A percentile compares a stretch with the other conserved stretches of the same genome.
These are phyloP conservation scores for Aureobasidium sp. DNA, from an alignment of 2,329 filamentous ascomycete species.

Conservation along the genomic window DNA sequence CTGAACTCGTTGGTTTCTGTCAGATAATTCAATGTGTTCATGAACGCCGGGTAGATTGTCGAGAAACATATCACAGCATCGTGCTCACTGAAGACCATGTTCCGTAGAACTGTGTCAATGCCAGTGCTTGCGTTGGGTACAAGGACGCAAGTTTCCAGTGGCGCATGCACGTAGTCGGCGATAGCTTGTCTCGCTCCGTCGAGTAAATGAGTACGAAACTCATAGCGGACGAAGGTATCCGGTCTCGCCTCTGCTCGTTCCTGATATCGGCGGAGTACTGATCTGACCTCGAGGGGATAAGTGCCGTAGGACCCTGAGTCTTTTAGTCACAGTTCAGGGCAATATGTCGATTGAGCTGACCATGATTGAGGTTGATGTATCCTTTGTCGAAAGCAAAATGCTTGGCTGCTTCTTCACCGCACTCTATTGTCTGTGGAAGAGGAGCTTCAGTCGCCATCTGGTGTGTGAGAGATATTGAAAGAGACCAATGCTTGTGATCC, in stretches of 20 bases:
- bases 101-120: slow-evolving; percentile 83
- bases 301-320: slow-evolving; percentile 79
- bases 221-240: slow-evolving; percentile 80
- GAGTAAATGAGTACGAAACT: slow-evolving; percentile 64
- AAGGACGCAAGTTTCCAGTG: slow-evolving; percentile 77
- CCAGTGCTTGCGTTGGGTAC: slow-evolving; percentile 84
- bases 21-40: slow-evolving; percentile 75
- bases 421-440: neutral
- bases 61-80: slow-evolving; percentile 85
- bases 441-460: too few relatives aligned
- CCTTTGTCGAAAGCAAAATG: neutral
- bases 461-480: too few relatives aligned
- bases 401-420: neutral
- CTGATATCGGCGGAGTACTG: slow-evolving; percentile 70
- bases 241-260: slow-evolving; percentile 72
- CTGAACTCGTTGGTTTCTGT: slow-evolving; percentile 69
- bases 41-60: slow-evolving; percentile 83
- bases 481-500: too few relatives aligned
- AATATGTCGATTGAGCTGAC: neutral
- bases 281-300: slow-evolving; percentile 69
- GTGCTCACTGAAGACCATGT: slow-evolving; percentile 70
- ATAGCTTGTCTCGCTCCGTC: slow-evolving; percentile 71
- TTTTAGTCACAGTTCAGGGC: neutral
- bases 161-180: slow-evolving; percentile 71
- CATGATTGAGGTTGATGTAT: slow-evolving; percentile 15